Evolutionary conservation across 495 filamentous ascomycete genomes (phyloP), one percentile per base, ranked within the genome.

Genomic region (Hypoxylon crocopeplum): DNA sequence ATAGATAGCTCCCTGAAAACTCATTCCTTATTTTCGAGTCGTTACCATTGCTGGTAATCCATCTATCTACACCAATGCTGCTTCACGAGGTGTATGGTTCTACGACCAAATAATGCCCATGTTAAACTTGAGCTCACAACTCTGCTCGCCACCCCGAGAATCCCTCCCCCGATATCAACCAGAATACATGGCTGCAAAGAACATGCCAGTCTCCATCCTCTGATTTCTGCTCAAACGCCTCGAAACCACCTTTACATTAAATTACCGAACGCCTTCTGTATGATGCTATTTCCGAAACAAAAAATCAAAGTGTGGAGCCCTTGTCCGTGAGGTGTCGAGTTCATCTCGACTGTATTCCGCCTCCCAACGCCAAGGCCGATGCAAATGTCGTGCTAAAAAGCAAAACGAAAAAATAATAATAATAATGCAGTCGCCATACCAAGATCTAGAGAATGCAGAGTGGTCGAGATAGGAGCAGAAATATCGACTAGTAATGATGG

Each of bases 311-410:
- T 40, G 51, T 61, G 53, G 2, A 44, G 47, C 34, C 58, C 61
- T 56, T 53, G 30, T 37, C 61, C 61, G 61, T 64, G 61, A 64
- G 54, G 56, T 48, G 65, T 62, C 68, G 62, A 66, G 13, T 38
- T 39, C 34, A 7, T 66, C 42, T 61, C 65, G 62, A 70, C 65
- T 59, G 39, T 68, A 64, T 63, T 2, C 24, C 24, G 16, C 61
- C 61, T 29, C 37, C 37, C 22, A 70, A 70, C 65, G 68, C 67
- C 68, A 42, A 59, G 47, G 57, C 59, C 51, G 46, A 70, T 71
- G 64, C 62, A 66, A 59, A 56, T 62, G 20, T 48, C 24, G 44
- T 16, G 36, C 21, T 27, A 36, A 46, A 48, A 37, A 54, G 48
- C 50, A 48, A 45, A 37, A 56, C 36, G 44, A 48, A 37, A 54